Evolutionary conservation across 768 basidiomycete genomes (phyloP).

Genomic region (Mycena pura): DNA sequence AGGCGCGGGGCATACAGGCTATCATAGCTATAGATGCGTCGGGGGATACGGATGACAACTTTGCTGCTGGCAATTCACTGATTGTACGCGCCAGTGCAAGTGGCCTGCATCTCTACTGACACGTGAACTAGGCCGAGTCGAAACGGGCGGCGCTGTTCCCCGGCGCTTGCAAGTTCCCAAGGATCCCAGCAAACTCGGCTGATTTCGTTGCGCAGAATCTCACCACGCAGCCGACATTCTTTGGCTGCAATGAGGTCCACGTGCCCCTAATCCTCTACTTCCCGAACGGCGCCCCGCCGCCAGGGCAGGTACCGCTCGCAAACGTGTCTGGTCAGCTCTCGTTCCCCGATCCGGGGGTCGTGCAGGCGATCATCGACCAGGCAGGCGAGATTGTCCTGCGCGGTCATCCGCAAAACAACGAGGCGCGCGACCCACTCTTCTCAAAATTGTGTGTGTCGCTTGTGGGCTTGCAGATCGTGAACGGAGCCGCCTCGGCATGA

Average conservation of each 20-base stretch:
- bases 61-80: slow-evolving; percentile 17
- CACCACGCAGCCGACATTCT: slow-evolving; percentile 50
- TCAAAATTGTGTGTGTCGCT: slow-evolving; percentile 56
- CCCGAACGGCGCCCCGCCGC: slow-evolving; percentile 56
- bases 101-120: background rate
- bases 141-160: slow-evolving; percentile 21
- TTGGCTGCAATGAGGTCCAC: slow-evolving; percentile 46
- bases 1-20: slow-evolving; percentile 51
- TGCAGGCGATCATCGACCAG: slow-evolving; percentile 52
- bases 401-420: slow-evolving; percentile 40
- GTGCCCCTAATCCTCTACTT: slow-evolving; percentile 63
- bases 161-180: slow-evolving; percentile 40
- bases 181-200: slow-evolving; percentile 31
- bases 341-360: slow-evolving; percentile 43
- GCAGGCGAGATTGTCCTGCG: slow-evolving; percentile 49
- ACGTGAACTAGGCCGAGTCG: slow-evolving; percentile 4
- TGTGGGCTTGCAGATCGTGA: slow-evolving; percentile 59
- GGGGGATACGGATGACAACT: slow-evolving; percentile 30
- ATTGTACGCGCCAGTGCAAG: slow-evolving; percentile 4
- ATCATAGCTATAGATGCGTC: slow-evolving; percentile 58
- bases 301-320: slow-evolving; percentile 40
- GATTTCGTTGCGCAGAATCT: slow-evolving; percentile 46
- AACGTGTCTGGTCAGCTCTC: slow-evolving; percentile 48
- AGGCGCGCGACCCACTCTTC: slow-evolving; percentile 47
- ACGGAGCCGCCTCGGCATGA: slow-evolving; percentile 32